Conservation (phyloP, 202 grass and related monocot genomes). For the Bolboschoenoplectus hybrid region DNA sequence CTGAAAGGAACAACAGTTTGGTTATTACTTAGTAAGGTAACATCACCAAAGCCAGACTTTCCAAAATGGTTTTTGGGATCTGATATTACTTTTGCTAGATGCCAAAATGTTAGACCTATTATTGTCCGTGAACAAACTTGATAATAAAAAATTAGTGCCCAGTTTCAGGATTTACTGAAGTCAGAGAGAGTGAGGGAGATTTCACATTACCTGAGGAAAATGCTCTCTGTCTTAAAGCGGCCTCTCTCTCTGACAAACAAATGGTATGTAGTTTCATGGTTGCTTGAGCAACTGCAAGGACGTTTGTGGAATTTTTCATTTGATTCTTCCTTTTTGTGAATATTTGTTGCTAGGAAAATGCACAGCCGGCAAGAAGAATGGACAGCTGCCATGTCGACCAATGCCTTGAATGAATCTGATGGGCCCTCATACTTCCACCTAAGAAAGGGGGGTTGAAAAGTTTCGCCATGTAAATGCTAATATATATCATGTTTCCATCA, state of each 20-base stretch:
- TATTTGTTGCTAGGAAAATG: slow-evolving; percentile 89
- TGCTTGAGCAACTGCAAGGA: slow-evolving; percentile 73
- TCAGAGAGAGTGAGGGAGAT: not conserved
- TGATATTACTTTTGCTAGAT: not conserved
- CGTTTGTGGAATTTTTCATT: slow-evolving; percentile 65
- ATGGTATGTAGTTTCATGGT: slow-evolving; percentile 68
- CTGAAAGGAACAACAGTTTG: not conserved
- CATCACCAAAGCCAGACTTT: not conserved
- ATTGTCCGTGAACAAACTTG: not conserved
- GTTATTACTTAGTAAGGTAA: not conserved
- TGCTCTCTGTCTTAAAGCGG: slow-evolving; percentile 65
- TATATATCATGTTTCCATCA: not conserved
- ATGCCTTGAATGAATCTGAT: slow-evolving; percentile 94
- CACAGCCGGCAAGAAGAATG: slow-evolving; percentile 98
- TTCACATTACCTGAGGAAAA: slow-evolving; percentile 71
- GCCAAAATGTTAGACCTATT: not conserved
- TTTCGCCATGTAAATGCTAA: not conserved
- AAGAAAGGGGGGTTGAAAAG: slow-evolving; percentile 35
- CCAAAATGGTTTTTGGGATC: not conserved
- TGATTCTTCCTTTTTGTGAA: slow-evolving; percentile 76
- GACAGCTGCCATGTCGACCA: slow-evolving; percentile 92
- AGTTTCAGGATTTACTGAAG: not conserved
- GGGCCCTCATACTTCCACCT: slow-evolving; percentile 98
- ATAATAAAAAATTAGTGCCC: not conserved
- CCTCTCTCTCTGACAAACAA: slow-evolving; percentile 92